Evolutionary conservation across 208 protist species (phyloP), one percentile per base, ranked within the genome.

Genomic region (Leishmania major): DNA sequence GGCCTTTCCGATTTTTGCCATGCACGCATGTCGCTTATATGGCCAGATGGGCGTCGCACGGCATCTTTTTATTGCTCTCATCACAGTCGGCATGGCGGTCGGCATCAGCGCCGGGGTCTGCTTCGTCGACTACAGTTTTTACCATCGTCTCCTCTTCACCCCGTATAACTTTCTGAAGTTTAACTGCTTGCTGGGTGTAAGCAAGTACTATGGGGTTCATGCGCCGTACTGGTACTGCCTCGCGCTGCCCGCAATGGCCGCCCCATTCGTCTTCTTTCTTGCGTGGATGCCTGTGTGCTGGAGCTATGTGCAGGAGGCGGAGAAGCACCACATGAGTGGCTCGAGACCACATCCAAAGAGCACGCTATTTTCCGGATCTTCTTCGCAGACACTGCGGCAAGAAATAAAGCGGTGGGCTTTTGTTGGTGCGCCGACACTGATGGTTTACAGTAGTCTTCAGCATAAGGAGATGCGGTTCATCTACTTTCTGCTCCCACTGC

Each of bases 381-480:
- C 47, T 51, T 72, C 83, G 0, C 67, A 57, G 11, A 72, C 78
- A 7, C 55, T 83, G 75, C 74, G 73, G 43, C 73, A 77, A 25
- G 83, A 86, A 53, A 47, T 86, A 6, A 40, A 71, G 19, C 83
- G 83, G 1, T 86, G 78, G 74, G 35, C 35, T 10, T 59, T 82
- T 57, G 79, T 86, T 7, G 6, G 40, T 28, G 40, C 25, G 0
- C 3, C 80, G 31, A 59, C 78, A 51, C 35, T 99, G 13, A 3
- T 79, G 0, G 71, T 90, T n/a, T 94, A 98, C 82, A 98, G 92
- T 72, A 73, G 92, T 13, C 83, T 99, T 37, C 79, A 75, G 1
- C 98, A 99, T 89, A 99, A 99, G 80, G 98, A 99, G 81, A 97
- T 98, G 84, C 92, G 98, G 70, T 98, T 98, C 84, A 59, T 97